Percentiles rank a stretch among this genome's conserved stretches.
Evolutionary conservation across 768 basidiomycete species (phyloP).

Genomic region (Tephrocybe sp.): DNA sequence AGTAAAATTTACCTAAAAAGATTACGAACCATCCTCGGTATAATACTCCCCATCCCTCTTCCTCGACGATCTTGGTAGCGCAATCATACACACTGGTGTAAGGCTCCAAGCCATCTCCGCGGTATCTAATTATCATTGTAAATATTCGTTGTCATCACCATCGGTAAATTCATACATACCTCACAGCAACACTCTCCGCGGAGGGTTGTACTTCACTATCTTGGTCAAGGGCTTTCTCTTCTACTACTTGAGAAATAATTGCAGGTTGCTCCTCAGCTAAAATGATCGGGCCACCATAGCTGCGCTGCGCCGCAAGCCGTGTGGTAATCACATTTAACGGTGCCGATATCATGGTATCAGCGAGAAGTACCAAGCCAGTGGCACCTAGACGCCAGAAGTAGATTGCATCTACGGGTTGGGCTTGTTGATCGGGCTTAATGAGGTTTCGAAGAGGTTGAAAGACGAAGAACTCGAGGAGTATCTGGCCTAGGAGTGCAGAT

Average conservation of each 20-base stretch:
- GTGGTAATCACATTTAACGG: constrained; percentile 27
- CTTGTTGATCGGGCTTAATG: neutral
- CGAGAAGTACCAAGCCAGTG: constrained; percentile 10
- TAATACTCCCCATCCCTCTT: constrained; percentile 34
- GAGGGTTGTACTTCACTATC: neutral
- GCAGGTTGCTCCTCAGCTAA: neutral
- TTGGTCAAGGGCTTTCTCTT: neutral
- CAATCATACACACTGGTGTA: constrained; percentile 31
- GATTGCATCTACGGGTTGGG: neutral
- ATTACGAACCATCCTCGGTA: constrained; percentile 36
- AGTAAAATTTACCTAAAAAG: constrained; percentile 13
- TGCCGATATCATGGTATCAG: constrained; percentile 18
- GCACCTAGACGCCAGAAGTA: neutral
- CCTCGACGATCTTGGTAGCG: constrained; percentile 28
- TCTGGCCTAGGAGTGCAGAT: constrained; percentile 40
- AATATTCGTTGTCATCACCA: neutral
- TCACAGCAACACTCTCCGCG: constrained; percentile 7
- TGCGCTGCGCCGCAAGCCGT: constrained; percentile 23
- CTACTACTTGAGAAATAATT: neutral
- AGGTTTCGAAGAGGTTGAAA: constrained; percentile 28
- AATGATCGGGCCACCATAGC: constrained; percentile 4
- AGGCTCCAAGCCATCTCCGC: constrained; percentile 23
- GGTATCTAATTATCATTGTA: constrained; percentile 20
- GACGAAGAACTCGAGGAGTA: constrained; percentile 24
- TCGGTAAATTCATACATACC: constrained; percentile 6